Evolutionary conservation across 192 early-diverging fungal species (phyloP).

Genomic region (Entomortierella chlamydospora): DNA sequence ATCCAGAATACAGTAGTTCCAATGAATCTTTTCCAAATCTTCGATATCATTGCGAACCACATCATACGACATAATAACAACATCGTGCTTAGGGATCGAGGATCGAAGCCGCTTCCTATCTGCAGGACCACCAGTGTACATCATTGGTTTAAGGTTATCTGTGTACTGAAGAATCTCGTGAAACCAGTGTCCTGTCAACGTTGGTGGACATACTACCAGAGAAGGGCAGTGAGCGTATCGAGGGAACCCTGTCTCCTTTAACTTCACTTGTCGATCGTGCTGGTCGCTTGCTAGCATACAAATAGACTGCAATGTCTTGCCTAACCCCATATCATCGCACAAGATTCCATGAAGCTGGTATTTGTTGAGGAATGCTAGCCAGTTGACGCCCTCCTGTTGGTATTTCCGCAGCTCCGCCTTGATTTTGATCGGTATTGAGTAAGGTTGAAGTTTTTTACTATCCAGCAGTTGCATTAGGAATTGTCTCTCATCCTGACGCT

Average conservation of each 20-base stretch:
- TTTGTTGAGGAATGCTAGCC: constrained; percentile 97
- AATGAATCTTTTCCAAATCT: constrained; percentile 72
- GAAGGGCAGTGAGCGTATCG: constrained; percentile 82
- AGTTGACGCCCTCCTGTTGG: constrained; percentile 98
- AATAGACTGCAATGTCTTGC: constrained; percentile 97
- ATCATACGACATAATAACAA: constrained; percentile 97
- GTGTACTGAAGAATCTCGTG: constrained; percentile 91
- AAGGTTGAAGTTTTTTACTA: constrained; percentile 87
- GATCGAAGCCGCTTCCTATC: constrained; percentile 79
- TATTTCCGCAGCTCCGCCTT: constrained; percentile 94
- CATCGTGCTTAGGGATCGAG: constrained; percentile 69
- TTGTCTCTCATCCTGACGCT: constrained; percentile 89
- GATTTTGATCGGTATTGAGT: constrained; percentile 87
- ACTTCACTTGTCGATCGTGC: constrained; percentile 71
- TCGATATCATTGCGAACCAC: constrained; percentile 97
- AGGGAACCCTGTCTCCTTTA: constrained; percentile 63
- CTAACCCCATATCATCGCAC: constrained; percentile 99
- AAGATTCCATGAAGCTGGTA: constrained; percentile 98
- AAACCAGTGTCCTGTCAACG: constrained; percentile 95
- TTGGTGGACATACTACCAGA: constrained; percentile 95
- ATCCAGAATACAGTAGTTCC: constrained; percentile 97
- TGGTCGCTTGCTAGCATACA: constrained; percentile 95
- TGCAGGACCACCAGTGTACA: constrained; percentile 86
- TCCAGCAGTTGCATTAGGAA: constrained; percentile 97
- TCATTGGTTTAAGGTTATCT: constrained; percentile 77